A percentile compares a stretch with the other conserved stretches of the same genome.
Evolutionary conservation across 257 asterid species (phyloP).

Genomic region (Primulina eburnea): DNA sequence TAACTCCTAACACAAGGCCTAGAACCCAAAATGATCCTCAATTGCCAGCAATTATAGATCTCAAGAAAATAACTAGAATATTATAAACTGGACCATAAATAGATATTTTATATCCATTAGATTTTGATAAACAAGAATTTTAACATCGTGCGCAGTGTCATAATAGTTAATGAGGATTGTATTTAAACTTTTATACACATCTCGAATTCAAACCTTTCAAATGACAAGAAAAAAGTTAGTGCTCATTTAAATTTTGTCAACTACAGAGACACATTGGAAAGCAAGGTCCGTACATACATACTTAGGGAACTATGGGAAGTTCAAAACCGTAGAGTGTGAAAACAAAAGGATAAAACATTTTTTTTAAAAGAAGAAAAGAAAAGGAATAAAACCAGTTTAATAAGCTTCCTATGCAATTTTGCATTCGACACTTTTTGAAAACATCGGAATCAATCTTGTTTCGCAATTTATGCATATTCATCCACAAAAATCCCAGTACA

Average conservation of each 20-base stretch:
- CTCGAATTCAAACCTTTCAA: constrained; percentile 5
- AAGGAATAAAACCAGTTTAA: neutral
- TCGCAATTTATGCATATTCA: neutral
- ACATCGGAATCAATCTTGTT: constrained; percentile 4
- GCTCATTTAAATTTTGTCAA: no score
- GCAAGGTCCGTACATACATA: no score
- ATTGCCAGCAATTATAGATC: neutral
- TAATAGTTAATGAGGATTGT: neutral
- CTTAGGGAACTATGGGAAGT: no score
- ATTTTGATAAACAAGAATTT: no score
- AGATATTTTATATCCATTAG: no score
- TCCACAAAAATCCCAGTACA: neutral
- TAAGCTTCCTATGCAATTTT: constrained; percentile 7
- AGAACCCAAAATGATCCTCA: neutral
- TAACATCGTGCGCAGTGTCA: neutral
- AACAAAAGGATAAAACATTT: no score
- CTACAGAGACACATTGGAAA: no score
- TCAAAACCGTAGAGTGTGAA: no score
- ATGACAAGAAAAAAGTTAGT: neutral
- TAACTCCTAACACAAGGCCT: neutral
- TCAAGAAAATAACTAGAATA: no score
- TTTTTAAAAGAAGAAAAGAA: neutral
- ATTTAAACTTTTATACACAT: constrained; percentile 1
- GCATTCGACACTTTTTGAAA: neutral
- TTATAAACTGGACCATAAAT: no score